Evolutionary conservation across 2,329 filamentous ascomycete genomes (phyloP).

Genomic region (Arthroderma sp.): DNA sequence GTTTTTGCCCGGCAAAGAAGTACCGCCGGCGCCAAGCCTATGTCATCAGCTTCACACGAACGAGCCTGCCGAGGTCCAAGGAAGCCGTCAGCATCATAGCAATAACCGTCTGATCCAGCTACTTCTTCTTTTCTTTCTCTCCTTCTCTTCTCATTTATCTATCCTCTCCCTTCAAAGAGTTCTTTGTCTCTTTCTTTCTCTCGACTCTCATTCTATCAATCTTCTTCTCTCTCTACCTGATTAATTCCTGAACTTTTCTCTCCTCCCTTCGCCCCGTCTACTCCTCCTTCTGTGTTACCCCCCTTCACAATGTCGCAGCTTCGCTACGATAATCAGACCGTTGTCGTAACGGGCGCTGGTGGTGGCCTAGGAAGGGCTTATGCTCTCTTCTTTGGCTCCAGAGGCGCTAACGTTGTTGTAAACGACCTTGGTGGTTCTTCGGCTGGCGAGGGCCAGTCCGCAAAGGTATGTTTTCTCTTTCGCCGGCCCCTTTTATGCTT

Average conservation of each 20-base stretch:
- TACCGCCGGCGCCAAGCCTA: too few relatives aligned
- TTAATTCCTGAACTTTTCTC: constrained; percentile 10
- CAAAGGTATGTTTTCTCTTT: constrained; percentile 49
- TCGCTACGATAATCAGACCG: constrained; percentile 77
- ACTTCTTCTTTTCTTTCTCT: constrained; percentile 6
- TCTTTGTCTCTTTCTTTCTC: background rate
- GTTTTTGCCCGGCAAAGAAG: too few relatives aligned
- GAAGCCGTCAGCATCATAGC: too few relatives aligned
- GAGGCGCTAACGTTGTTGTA: constrained; percentile 88
- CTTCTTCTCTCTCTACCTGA: background rate
- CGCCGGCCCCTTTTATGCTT: background rate
- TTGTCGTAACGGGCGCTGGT: constrained; percentile 76
- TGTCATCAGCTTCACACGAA: too few relatives aligned
- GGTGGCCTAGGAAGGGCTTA: constrained; percentile 73
- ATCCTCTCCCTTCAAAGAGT: background rate
- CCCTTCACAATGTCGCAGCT: constrained; percentile 49
- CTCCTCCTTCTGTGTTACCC: background rate
- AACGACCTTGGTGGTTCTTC: constrained; percentile 91
- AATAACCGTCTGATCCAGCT: background rate
- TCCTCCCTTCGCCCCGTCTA: constrained; percentile 2
- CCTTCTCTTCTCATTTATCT: constrained; percentile 10
- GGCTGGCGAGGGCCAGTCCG: constrained; percentile 79
- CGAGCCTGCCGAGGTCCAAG: too few relatives aligned
- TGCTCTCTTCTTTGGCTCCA: constrained; percentile 76
- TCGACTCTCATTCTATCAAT: constrained; percentile 1